A percentile compares a stretch with the other conserved stretches of the same genome.
phyloP scores from a whole-genome alignment of 2,329 filamentous ascomycete species.

The Sodiomyces alkalinus region DNA sequence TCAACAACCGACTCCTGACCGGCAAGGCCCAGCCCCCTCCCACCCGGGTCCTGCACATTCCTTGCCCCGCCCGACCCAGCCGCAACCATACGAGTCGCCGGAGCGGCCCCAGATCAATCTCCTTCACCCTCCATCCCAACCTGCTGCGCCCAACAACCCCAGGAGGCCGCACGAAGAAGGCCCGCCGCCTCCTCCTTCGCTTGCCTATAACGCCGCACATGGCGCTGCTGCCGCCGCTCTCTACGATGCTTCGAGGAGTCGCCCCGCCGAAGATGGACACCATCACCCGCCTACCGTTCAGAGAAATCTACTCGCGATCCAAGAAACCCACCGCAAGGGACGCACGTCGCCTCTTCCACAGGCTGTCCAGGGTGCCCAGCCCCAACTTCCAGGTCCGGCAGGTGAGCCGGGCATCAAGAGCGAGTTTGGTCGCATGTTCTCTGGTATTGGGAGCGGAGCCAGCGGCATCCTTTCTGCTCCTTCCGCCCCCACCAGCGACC shows the following conservation, averaged over 20 bases:
- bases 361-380: conserved; percentile 83
- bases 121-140: conserved; percentile 16
- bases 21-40: too few relatives aligned
- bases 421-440: conserved; percentile 89
- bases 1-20: conserved; percentile 12
- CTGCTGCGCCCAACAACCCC: conserved; percentile 20
- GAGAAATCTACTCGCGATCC: conserved; percentile 53
- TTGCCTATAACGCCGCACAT: conserved; percentile 30
- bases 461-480: conserved; percentile 37
- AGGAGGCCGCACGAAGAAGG: conserved; percentile 29
- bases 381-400: conserved; percentile 60
- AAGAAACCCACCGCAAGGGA: conserved; percentile 68
- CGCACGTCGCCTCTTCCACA: conserved; percentile 81
- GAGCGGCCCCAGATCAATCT: conserved; percentile 13
- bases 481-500: conserved; percentile 25
- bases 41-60: conserved; percentile 11
- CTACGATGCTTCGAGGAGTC: conserved; percentile 26
- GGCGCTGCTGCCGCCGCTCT: too few relatives aligned
- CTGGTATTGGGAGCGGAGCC: conserved; percentile 59
- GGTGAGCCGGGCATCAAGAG: conserved; percentile 85
- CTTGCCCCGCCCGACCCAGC: conserved; percentile 10
- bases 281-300: too few relatives aligned
- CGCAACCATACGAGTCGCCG: conserved; percentile 15
- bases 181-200: conserved; percentile 32
- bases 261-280: conserved; percentile 27